A percentile compares a stretch with the other conserved stretches of the same genome.
Evolutionary conservation across 192 early-diverging fungal genomes (phyloP).

Genomic region (Gorgonomyces haynaldii): DNA sequence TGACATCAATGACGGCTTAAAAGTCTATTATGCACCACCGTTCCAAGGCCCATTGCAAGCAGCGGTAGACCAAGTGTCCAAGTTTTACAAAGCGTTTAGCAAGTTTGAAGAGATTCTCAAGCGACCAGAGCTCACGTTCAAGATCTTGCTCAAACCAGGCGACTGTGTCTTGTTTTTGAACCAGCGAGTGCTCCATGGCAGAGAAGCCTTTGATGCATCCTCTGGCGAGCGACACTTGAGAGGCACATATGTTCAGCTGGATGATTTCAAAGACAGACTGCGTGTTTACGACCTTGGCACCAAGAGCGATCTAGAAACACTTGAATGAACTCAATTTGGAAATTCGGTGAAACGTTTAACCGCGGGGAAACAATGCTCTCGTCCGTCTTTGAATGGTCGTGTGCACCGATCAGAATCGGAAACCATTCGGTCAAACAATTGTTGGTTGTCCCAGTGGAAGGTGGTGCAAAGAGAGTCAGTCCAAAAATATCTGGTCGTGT

Average conservation of each 20-base stretch:
- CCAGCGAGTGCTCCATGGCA: slow-evolving; percentile 65
- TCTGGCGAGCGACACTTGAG: slow-evolving; percentile 66
- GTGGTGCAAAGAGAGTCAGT: too few species aligned
- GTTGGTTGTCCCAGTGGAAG: too few species aligned
- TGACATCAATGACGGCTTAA: slow-evolving; percentile 28
- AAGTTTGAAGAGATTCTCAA: slow-evolving; percentile 49
- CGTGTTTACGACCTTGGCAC: background rate
- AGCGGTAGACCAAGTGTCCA: slow-evolving; percentile 26
- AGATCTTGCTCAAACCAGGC: slow-evolving; percentile 52
- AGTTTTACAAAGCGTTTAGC: slow-evolving; percentile 57
- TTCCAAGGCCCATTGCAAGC: slow-evolving; percentile 67
- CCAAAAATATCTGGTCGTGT: too few species aligned
- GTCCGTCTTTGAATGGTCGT: too few species aligned
- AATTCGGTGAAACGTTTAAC: too few species aligned
- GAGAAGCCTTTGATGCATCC: slow-evolving; percentile 56
- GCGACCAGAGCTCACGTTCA: slow-evolving; percentile 37
- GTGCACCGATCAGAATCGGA: too few species aligned
- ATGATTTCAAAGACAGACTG: slow-evolving; percentile 38
- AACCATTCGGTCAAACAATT: too few species aligned
- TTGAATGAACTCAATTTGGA: too few species aligned
- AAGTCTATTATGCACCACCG: slow-evolving; percentile 69
- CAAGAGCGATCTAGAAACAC: background rate
- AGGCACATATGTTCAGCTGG: slow-evolving; percentile 50
- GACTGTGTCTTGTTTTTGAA: slow-evolving; percentile 70
- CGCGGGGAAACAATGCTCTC: too few species aligned